A percentile compares a stretch with the other conserved stretches of the same genome.
phyloP scores from a whole-genome alignment of 2,329 filamentous ascomycete species.

The Pseudogymnoascus sp. region DNA sequence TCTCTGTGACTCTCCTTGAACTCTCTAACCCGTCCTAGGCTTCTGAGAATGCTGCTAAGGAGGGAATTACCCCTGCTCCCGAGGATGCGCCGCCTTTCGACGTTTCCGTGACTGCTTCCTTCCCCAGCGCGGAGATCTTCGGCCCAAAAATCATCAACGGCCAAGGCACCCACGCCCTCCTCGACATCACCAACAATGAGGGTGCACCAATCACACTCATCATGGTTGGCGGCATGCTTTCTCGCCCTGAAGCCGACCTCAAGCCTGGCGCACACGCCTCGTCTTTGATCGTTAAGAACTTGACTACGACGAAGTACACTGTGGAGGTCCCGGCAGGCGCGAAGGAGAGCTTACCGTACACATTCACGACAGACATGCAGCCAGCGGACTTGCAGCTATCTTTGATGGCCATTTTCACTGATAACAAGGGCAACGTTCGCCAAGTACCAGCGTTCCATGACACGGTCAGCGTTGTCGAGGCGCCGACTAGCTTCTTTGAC shows the following conservation, averaged over 20 bases:
- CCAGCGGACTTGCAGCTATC: constrained; percentile 80
- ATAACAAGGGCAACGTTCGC: constrained; percentile 60
- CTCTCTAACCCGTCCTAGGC: constrained; percentile 12
- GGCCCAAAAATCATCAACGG: constrained; percentile 95
- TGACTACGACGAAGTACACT: constrained; percentile 70
- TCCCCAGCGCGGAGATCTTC: constrained; percentile 66
- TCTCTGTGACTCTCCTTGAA: constrained; percentile 14
- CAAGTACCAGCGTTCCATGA: constrained; percentile 75
- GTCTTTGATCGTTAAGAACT: constrained; percentile 67
- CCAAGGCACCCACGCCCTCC: constrained; percentile 70
- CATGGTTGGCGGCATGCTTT: constrained; percentile 70
- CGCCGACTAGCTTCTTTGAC: constrained; percentile 85
- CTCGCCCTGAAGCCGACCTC: constrained; percentile 34
- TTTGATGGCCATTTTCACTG: constrained; percentile 66
- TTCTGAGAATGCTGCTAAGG: constrained; percentile 16
- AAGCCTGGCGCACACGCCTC: constrained; percentile 40
- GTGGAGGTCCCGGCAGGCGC: constrained; percentile 68
- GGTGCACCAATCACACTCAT: constrained; percentile 64
- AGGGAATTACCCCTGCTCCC: constrained; percentile 14
- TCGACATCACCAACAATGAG: constrained; percentile 83
- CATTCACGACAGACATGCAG: constrained; percentile 84
- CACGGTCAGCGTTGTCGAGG: constrained; percentile 79
- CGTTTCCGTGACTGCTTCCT: constrained; percentile 57
- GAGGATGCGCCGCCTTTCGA: constrained; percentile 44
- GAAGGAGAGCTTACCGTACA: constrained; percentile 70